Percentiles rank a stretch among this genome's conserved stretches.
These are phyloP conservation scores for Fraxinus sp. DNA, from an alignment of 305 asterid species.

Conservation along the genomic window DNA sequence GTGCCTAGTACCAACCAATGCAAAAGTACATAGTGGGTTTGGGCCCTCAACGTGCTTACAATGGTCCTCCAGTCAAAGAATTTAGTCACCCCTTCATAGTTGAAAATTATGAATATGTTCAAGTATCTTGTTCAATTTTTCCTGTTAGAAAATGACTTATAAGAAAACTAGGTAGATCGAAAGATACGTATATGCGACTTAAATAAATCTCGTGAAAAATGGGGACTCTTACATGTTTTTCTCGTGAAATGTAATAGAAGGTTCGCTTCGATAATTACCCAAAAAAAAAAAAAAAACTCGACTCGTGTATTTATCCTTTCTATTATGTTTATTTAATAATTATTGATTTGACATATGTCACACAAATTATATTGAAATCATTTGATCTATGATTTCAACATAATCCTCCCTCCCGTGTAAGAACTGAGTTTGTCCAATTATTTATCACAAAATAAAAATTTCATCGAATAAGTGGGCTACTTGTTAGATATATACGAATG, in stretches of 20 bases:
- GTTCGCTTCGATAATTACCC: background rate
- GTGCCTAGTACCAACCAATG: background rate
- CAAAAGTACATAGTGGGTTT: constrained; percentile 6
- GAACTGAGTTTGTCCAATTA: background rate
- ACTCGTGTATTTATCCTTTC: background rate
- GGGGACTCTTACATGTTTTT: background rate
- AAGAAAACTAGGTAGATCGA: background rate
- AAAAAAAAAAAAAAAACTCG: background rate
- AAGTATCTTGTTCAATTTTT: background rate
- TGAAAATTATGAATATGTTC: background rate
- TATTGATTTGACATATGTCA: background rate
- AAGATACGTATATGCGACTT: background rate
- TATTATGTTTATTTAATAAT: background rate
- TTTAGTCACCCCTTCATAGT: background rate
- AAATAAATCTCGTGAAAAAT: background rate
- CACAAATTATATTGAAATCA: background rate
- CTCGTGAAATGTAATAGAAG: background rate
- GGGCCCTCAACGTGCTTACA: background rate
- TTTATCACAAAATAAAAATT: background rate
- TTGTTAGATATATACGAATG: constrained; percentile 26
- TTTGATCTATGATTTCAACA: background rate
- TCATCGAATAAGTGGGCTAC: background rate
- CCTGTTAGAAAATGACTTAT: background rate
- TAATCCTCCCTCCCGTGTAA: background rate
- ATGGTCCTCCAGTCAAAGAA: background rate